Evolutionary conservation across 2,329 filamentous ascomycete species (phyloP), one percentile per base, ranked within the genome.

Genomic region (Xylaria sp.): DNA sequence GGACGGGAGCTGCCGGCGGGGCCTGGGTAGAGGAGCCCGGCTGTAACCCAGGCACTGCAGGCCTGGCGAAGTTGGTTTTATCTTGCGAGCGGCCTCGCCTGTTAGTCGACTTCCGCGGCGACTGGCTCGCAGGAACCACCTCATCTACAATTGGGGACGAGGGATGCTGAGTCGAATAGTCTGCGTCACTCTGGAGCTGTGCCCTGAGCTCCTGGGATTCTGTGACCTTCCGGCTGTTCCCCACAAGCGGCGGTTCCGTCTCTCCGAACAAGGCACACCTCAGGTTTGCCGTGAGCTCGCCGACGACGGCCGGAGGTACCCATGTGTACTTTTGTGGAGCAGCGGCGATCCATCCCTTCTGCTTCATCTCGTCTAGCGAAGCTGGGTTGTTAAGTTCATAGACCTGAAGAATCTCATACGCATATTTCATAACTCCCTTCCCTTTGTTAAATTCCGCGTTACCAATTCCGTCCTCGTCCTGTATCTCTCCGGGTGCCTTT

Each of bases 301-400:
- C 82, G 0, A 84, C 76, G 1, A 84, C 76, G 1, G 80, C 82
- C 1, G 83, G 84, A 1, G 79, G 80, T 1, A 87, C 68, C 59
- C 80, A 84, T 2, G 70, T 69, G 54, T 80, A 85, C 45, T 77
- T 79, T 21, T 74, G 71, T n/a, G 84, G 77, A 1, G 76, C 69
- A 1, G 72, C 70, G 4, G 75, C 71, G 0, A 85, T 65, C 80
- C 83, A 85, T 0, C 81, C 83, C 38, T 81, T 79, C 39, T 74
- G 71, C 41, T 75, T 76, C 73, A 87, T 81, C 48, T 78, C 72
- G 0, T 74, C 70, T 1, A 83, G 70, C 0, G 76, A 70, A 1
- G 85, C 73, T 0, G 84, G 80, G 64, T 87, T 79, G 62, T 86
- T 86, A 21, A 88, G 75, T 67, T 84, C 77, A 63, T 87, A 88